Conservation (phyloP, 352 stramenopile species). For the Globisporangium splendens region DNA sequence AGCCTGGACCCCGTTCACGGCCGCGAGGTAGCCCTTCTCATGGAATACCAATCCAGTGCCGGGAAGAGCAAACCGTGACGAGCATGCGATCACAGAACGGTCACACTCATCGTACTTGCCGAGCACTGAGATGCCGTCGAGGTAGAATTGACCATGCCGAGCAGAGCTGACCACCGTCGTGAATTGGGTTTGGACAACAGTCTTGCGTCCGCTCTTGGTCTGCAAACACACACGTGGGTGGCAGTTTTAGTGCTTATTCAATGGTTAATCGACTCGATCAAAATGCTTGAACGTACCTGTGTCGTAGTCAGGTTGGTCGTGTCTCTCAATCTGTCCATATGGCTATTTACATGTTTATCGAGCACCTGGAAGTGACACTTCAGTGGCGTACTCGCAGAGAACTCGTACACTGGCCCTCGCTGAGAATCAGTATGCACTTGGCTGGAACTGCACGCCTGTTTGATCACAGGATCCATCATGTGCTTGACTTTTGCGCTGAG, state of each 20-base stretch:
- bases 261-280: too few relatives aligned
- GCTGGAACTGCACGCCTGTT: background rate
- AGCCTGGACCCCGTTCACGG: too few relatives aligned
- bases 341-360: background rate
- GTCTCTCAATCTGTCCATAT: background rate
- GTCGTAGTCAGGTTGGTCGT: background rate
- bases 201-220: background rate
- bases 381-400: background rate
- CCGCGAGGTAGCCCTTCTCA: background rate
- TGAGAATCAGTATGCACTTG: background rate
- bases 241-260: background rate
- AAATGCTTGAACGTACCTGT: too few relatives aligned
- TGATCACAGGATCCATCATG: background rate
- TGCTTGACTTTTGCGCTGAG: background rate
- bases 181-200: background rate
- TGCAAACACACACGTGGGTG: background rate
- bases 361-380: background rate
- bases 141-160: background rate
- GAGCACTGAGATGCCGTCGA: background rate
- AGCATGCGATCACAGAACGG: background rate
- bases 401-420: background rate
- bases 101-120: background rate
- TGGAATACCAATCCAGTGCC: background rate
- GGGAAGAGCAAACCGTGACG: background rate
- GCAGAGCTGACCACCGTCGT: background rate